phyloP scores from a whole-genome alignment of 768 basidiomycete species.

The Polyporus arcularius region DNA sequence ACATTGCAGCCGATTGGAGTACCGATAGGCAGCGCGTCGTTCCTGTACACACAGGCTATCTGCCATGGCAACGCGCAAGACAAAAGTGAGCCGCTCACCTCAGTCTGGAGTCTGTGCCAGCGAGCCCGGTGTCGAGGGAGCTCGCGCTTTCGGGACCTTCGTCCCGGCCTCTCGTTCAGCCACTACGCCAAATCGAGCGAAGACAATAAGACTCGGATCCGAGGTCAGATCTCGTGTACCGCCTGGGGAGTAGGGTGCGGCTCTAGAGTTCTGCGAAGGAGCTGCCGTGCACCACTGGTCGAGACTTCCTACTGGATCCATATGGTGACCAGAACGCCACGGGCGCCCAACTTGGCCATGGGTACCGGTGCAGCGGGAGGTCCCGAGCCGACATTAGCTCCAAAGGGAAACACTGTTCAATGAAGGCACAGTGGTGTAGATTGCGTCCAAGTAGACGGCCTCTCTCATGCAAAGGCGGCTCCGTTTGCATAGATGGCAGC shows the following conservation, averaged over 20 bases:
- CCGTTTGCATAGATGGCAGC: background rate
- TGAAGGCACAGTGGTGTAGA: background rate
- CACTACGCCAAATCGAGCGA: slow-evolving; percentile 3
- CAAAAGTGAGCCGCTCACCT: background rate
- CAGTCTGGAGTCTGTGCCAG: background rate
- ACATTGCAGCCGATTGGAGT: background rate
- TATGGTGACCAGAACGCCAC: background rate
- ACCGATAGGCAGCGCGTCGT: background rate
- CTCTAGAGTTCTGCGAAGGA: background rate
- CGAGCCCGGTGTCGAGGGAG: background rate
- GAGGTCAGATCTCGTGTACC: background rate
- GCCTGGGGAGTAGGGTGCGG: background rate
- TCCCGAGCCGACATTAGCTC: background rate
- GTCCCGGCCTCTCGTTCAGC: background rate
- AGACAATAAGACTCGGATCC: slow-evolving; percentile 2
- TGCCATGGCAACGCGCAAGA: background rate
- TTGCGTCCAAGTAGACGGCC: background rate
- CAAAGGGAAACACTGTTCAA: background rate
- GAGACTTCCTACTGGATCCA: background rate
- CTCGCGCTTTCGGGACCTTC: background rate
- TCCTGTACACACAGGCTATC: background rate
- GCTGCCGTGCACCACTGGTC: background rate
- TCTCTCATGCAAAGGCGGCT: background rate
- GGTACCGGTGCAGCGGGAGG: background rate
- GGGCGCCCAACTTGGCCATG: background rate